Evolutionary conservation across 768 basidiomycete species (phyloP), one percentile per base, ranked within the genome.

Genomic region (Hericium erinaceus): DNA sequence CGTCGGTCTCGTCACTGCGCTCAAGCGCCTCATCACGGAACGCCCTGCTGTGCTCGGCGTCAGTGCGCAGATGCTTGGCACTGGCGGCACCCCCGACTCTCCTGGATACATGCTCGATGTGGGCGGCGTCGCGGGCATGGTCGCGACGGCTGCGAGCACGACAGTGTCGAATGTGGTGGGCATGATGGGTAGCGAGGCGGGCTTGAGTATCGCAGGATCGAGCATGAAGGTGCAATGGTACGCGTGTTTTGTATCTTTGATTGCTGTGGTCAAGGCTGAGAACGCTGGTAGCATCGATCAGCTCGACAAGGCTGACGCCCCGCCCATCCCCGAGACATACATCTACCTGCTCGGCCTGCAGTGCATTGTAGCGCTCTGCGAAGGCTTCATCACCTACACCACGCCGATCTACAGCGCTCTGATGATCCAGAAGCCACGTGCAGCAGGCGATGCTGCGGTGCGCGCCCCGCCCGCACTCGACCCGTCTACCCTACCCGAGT

Each of bases 231-330:
- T 97, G 24, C 92, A 94, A 69, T 93, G 95, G 94, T 94, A 59
- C 44, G 83, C 44, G 16, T n/a, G 3, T 46, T 12, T 41, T 41
- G 5, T 12, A 13, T 41, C 12, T 18, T 18, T 41, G 40, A 3
- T 13, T 33, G 18, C 40, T 15, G 11, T 5, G 40, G 5, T 13
- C 40, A 11, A 54, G 16, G 24, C 24, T 22, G 2, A 20, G 20
- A 12, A 20, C 39, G 8, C 4, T 18, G 22, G 22, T 40, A 97
- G 95, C 68, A 98, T 99, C 64, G 95, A 99, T 68, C 97, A 98
- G 69, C 82, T 98, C 12, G 95, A 99, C 74, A 99, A 99, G 70
- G 89, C 92, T 0, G 97, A 99, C 64, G 84, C 94, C 0, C 97
- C 97, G 0, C 77, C 83, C 0, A 94, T 98, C 55, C 95, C 97